A percentile compares a stretch with the other conserved stretches of the same genome.
phyloP scores from a whole-genome alignment of 129 eudicot genomes.

The Tagetes patula region DNA sequence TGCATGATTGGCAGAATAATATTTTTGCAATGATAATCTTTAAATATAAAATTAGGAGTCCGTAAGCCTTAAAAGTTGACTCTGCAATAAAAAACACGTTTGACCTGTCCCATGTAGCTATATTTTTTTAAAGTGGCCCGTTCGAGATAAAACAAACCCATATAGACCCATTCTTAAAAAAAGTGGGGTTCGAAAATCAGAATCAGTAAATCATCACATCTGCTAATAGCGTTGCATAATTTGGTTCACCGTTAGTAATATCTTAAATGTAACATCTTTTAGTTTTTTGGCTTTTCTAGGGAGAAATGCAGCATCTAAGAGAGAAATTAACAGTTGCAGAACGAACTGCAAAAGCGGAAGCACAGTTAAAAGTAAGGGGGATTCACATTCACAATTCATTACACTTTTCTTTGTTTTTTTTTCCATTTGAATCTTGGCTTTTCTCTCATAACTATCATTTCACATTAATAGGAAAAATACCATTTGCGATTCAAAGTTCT shows the following conservation, averaged over 20 bases:
- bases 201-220: too few relatives aligned
- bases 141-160: neutral
- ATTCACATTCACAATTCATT: neutral
- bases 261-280: too few relatives aligned
- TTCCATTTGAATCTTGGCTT: constrained; percentile 20
- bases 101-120: neutral
- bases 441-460: neutral
- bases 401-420: neutral
- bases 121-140: neutral
- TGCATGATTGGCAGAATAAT: too few relatives aligned
- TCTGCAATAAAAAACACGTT: neutral
- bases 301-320: constrained; percentile 91
- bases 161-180: neutral
- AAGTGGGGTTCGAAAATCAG: too few relatives aligned
- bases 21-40: neutral
- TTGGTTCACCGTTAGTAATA: too few relatives aligned
- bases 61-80: neutral
- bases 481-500: constrained; percentile 85
- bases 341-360: constrained; percentile 97
- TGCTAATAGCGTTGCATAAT: too few relatives aligned
- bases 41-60: neutral
- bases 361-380: constrained; percentile 67
- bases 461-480: constrained; percentile 69
- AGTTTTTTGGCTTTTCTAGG: constrained; percentile 41
- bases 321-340: constrained; percentile 82